A percentile compares a stretch with the other conserved stretches of the same genome.
phyloP scores from a whole-genome alignment of 345 rosid genomes.

The Acer yangbiense region DNA sequence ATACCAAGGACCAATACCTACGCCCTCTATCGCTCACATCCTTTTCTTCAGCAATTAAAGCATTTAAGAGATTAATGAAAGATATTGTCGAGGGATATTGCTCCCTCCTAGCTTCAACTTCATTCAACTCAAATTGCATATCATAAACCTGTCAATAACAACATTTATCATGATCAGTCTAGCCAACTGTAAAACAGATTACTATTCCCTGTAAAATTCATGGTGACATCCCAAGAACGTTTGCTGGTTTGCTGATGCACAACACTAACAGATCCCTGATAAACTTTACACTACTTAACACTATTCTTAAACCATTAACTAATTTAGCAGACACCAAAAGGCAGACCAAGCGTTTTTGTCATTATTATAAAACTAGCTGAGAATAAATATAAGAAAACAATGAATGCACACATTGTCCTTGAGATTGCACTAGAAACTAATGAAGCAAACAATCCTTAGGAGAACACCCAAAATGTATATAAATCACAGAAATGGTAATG shows the following conservation, averaged over 20 bases:
- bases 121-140: slow-evolving; percentile 97
- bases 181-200: background rate
- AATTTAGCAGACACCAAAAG: slow-evolving; percentile 1
- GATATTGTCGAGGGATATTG: slow-evolving; percentile 91
- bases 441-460: background rate
- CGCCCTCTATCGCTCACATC: slow-evolving; percentile 85
- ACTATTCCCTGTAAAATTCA: background rate
- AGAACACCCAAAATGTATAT: background rate
- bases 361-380: background rate
- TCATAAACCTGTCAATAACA: slow-evolving; percentile 70
- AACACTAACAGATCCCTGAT: background rate
- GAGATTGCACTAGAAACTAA: background rate
- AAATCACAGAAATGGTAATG: slow-evolving; percentile 1
- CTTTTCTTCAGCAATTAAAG: slow-evolving; percentile 86
- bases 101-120: slow-evolving; percentile 95
- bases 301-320: background rate
- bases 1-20: slow-evolving; percentile 51
- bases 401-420: too few species aligned
- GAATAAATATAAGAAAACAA: background rate
- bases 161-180: slow-evolving; percentile 7
- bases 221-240: background rate
- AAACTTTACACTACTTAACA: background rate
- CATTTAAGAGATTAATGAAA: slow-evolving; percentile 79
- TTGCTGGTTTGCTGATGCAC: background rate
- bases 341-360: background rate